Percentiles rank a stretch among this genome's conserved stretches.
These are phyloP conservation scores for Cercospora nicotianae DNA, from an alignment of 2,329 filamentous ascomycete genomes.

Conservation along the genomic window DNA sequence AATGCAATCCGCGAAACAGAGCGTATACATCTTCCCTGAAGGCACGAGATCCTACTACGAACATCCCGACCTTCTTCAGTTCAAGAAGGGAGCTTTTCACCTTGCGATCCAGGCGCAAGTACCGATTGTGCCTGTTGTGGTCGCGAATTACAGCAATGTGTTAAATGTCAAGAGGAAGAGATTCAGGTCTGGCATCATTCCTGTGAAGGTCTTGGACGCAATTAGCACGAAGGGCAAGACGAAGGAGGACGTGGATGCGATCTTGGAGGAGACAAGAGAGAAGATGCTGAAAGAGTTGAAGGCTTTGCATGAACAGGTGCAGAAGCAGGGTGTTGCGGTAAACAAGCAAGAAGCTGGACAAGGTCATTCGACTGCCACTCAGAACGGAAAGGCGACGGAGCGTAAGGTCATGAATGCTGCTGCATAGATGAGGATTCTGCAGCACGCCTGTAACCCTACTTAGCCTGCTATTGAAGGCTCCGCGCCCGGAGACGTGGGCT, in stretches of 20 bases:
- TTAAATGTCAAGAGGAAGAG: constrained; percentile 47
- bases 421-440: constrained; percentile 8
- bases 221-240: constrained; percentile 74
- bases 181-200: constrained; percentile 54
- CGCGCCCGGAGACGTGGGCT: too few species aligned
- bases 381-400: constrained; percentile 22
- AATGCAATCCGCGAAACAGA: constrained; percentile 67
- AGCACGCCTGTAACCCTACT: background rate
- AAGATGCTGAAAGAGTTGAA: constrained; percentile 67
- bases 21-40: constrained; percentile 86
- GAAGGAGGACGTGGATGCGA: constrained; percentile 72
- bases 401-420: constrained; percentile 22
- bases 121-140: constrained; percentile 77
- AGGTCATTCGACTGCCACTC: constrained; percentile 19
- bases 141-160: constrained; percentile 53
- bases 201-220: constrained; percentile 71
- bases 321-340: constrained; percentile 29
- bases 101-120: constrained; percentile 91
- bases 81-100: constrained; percentile 99
- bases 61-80: constrained; percentile 80
- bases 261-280: constrained; percentile 67
- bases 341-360: constrained; percentile 19
- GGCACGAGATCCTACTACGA: constrained; percentile 88
- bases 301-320: constrained; percentile 42
- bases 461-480: background rate